Evolutionary conservation across 1,284 basidiomycete genomes (phyloP), one percentile per base, ranked within the genome.

Genomic region (Cutaneotrichosporon cutaneum): DNA sequence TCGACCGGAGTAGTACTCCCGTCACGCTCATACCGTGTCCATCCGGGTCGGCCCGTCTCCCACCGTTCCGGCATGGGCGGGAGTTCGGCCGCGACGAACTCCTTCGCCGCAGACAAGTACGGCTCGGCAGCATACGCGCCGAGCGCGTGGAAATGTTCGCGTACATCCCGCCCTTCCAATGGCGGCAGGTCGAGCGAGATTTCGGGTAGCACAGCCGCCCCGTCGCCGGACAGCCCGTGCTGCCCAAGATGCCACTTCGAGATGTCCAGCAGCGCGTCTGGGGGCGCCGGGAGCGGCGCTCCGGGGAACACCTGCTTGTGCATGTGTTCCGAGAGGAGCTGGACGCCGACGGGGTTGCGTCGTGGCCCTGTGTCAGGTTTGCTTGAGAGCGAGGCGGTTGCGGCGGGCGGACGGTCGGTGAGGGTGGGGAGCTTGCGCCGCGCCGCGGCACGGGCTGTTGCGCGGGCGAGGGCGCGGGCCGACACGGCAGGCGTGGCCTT

Each of bases 331-430:
- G 93, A 91, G 33, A 99, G 86, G 55, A 98, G 85, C 76, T 99
- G 94, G 3, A 98, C 94, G 21, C 94, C 94, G 35, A 94, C 84
- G 67, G 90, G 86, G 72, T 96, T 97, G 57, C 92, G 85, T 0
- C 76, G 65, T 11, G 54, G 54, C n/a, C 48, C 48, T 22, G 22
- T 26, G 22, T 14, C 45, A 9, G 22, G 45, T 26, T 42, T 42
- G 18, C 39, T 42, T 6, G 45, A 47, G 22, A 47, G 9, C 13
- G 50, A 30, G 27, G 50, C 50, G 3, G 30, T 18, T 2, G 21
- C 33, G 13, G 36, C 39, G 9, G 48, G 48, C 5, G 48, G 48
- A 14, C 48, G 26, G 48, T 51, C 27, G 18, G 24, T 51, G 48
- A 51, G 48, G 11, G 48, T 18, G 18, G 48, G 48, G 14, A 51